Evolutionary conservation across 352 stramenopile genomes (phyloP).

Genomic region (Pythium grandisporangium): DNA sequence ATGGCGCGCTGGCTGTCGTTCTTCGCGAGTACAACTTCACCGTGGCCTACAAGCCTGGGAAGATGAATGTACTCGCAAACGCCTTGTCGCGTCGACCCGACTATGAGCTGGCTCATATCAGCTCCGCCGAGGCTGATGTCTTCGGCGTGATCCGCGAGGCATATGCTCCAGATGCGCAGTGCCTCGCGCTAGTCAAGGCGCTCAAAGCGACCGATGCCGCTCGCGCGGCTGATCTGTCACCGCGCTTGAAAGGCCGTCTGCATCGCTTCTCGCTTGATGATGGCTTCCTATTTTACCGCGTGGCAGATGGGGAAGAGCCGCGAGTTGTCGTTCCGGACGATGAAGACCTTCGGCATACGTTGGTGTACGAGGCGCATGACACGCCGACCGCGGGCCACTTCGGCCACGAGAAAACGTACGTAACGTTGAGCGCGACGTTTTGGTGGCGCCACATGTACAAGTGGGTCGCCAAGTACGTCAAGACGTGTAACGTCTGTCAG

Average conservation of each 20-base stretch:
- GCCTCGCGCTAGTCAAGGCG: neutral
- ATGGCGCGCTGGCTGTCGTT: constrained; percentile 12
- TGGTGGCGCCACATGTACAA: constrained; percentile 15
- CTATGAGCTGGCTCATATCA: constrained; percentile 2
- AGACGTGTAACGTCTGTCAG: constrained; percentile 9
- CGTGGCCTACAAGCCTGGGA: constrained; percentile 16
- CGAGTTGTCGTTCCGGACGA: constrained; percentile 4
- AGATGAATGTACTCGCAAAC: constrained; percentile 10
- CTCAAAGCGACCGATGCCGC: neutral
- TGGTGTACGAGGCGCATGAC: constrained; percentile 9
- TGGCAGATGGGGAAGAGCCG: neutral
- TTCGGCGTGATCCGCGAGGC: constrained; percentile 1
- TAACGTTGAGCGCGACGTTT: neutral
- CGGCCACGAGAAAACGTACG: constrained; percentile 14
- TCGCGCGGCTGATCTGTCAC: too few relatives aligned
- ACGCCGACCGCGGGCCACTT: constrained; percentile 1
- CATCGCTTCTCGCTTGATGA: constrained; percentile 1
- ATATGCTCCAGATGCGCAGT: neutral
- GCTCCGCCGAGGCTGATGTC: too few relatives aligned
- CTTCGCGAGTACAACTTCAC: constrained; percentile 18
- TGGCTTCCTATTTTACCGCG: constrained; percentile 2
- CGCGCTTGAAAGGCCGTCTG: neutral
- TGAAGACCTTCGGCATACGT: constrained; percentile 13
- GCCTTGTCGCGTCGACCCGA: constrained; percentile 12
- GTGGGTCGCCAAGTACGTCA: constrained; percentile 10